phyloP scores from a whole-genome alignment of 1,284 basidiomycete species.

The Pholiota adiposa region DNA sequence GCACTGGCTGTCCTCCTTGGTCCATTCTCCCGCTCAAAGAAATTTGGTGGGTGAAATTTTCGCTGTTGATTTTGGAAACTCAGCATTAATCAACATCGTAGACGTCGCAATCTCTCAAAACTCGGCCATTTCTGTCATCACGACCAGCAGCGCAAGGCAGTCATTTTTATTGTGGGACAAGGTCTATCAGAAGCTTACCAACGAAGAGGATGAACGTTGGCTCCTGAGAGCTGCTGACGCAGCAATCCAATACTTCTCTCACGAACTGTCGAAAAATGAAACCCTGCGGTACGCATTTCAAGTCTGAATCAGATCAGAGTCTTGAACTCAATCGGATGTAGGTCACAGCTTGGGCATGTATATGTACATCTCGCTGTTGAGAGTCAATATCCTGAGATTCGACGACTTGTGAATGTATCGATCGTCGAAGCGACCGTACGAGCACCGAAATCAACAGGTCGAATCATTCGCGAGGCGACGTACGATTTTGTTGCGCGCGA shows the following conservation, averaged over 20 bases:
- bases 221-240: slow-evolving; percentile 70
- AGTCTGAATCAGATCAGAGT: not conserved
- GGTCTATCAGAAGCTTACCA: slow-evolving; percentile 75
- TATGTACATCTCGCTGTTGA: slow-evolving; percentile 74
- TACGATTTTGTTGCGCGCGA: slow-evolving; percentile 44
- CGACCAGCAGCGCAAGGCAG: slow-evolving; percentile 63
- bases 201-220: slow-evolving; percentile 77
- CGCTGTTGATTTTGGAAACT: not conserved
- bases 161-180: slow-evolving; percentile 89
- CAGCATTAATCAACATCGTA: slow-evolving; percentile 24
- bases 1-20: slow-evolving; percentile 73
- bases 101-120: slow-evolving; percentile 41
- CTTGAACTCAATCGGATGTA: slow-evolving; percentile 29
- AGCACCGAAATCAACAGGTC: slow-evolving; percentile 52
- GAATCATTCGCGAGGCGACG: slow-evolving; percentile 63
- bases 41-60: slow-evolving; percentile 50
- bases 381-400: slow-evolving; percentile 53
- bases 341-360: slow-evolving; percentile 64
- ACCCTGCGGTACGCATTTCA: slow-evolving; percentile 53
- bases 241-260: slow-evolving; percentile 52
- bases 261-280: slow-evolving; percentile 60
- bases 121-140: slow-evolving; percentile 48
- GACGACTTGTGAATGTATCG: slow-evolving; percentile 49
- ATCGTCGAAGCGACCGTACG: slow-evolving; percentile 41
- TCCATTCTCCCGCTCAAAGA: slow-evolving; percentile 51